Evolutionary conservation across 1,284 basidiomycete genomes (phyloP).

Genomic region (Chondrostereum purpureum): DNA sequence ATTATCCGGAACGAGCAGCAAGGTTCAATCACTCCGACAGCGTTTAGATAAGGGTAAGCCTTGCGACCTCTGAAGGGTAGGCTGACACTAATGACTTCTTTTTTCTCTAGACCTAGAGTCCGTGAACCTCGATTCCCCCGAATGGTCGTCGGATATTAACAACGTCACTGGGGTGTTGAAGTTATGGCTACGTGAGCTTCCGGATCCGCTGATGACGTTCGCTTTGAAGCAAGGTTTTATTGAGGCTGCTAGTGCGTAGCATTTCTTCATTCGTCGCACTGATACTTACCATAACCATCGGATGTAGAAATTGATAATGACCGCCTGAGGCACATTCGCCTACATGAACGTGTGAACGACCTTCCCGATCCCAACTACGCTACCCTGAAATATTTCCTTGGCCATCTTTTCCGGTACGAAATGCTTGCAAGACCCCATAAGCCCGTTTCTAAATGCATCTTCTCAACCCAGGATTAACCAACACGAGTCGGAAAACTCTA

Average conservation of each 20-base stretch:
- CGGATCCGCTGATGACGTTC: constrained; percentile 88
- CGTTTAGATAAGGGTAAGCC: constrained; percentile 80
- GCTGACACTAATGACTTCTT: constrained; percentile 1
- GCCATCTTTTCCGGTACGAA: constrained; percentile 85
- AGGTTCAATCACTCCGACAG: constrained; percentile 80
- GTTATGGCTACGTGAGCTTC: constrained; percentile 94
- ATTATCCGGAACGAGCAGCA: constrained; percentile 86
- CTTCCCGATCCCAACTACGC: constrained; percentile 98
- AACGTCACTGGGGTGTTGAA: constrained; percentile 92
- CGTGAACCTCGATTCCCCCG: constrained; percentile 80
- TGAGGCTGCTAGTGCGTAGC: constrained; percentile 81
- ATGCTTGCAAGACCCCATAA: too few relatives aligned
- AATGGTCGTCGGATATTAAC: constrained; percentile 94
- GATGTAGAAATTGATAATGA: constrained; percentile 85
- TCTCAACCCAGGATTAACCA: constrained; percentile 59
- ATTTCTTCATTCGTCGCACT: neutral
- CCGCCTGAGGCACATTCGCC: constrained; percentile 84
- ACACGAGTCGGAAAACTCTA: constrained; percentile 78
- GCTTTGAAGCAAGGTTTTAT: constrained; percentile 87
- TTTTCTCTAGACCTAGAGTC: constrained; percentile 67
- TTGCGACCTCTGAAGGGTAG: too few relatives aligned
- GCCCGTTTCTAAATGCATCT: too few relatives aligned
- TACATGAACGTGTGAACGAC: constrained; percentile 97
- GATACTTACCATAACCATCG: constrained; percentile 11
- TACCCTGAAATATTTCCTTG: constrained; percentile 93